Evolutionary conservation across 768 basidiomycete genomes (phyloP).

Genomic region (Hysterangium stoloniferum): DNA sequence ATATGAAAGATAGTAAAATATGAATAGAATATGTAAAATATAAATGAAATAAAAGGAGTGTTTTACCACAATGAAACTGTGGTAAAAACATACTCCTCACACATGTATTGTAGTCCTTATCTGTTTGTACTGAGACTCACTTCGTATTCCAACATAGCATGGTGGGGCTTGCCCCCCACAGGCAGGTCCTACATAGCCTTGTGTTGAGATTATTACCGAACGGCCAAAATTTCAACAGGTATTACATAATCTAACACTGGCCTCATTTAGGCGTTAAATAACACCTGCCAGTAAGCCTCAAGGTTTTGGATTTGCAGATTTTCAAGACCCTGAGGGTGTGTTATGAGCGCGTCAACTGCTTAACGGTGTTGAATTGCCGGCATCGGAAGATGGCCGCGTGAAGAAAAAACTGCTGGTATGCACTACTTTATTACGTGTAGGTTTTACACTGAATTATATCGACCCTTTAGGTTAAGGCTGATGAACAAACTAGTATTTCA

Average conservation of each 20-base stretch:
- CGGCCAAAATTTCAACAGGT: too few relatives aligned
- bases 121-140: too few relatives aligned
- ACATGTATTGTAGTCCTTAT: too few relatives aligned
- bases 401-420: constrained; percentile 66
- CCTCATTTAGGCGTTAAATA: constrained; percentile 86
- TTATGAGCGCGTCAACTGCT: constrained; percentile 63
- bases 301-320: constrained; percentile 96
- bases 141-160: too few relatives aligned
- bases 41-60: too few relatives aligned
- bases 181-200: too few relatives aligned
- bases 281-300: constrained; percentile 91
- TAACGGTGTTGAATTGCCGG: constrained; percentile 58
- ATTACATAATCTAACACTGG: constrained; percentile 45
- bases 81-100: too few relatives aligned
- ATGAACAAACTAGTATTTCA: constrained; percentile 88
- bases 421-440: constrained; percentile 19
- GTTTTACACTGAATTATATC: constrained; percentile 18
- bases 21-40: too few relatives aligned
- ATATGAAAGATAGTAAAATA: too few relatives aligned
- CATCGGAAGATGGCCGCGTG: constrained; percentile 49
- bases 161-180: too few relatives aligned
- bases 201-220: too few relatives aligned
- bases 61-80: too few relatives aligned
- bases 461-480: constrained; percentile 72
- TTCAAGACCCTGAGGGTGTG: constrained; percentile 87